Evolutionary conservation across 2,329 filamentous ascomycete species (phyloP), one percentile per base, ranked within the genome.

Genomic region (Ophiostoma sp.): DNA sequence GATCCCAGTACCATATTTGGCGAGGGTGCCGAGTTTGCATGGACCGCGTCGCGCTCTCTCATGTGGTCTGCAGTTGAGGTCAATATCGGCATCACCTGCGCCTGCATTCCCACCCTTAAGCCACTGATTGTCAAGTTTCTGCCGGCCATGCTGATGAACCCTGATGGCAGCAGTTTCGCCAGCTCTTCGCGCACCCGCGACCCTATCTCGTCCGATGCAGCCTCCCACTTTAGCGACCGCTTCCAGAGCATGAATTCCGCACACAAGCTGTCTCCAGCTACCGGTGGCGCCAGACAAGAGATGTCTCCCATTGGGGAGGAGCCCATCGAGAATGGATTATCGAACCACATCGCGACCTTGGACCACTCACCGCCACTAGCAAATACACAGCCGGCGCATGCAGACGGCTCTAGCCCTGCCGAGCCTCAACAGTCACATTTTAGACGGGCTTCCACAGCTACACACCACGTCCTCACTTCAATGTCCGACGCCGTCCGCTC

Each of bases 1-100:
- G 78, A 82, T 70, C 77, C 79, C 1, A 75, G 78, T 10, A 79
- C 81, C 13, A 79, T 81, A 7, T 87, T 88, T 69, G 86, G 85
- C 8, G 81, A 81, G 62, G 83, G 83, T 62, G 75, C 78, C 1
- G 81, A 87, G 71, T 88, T 88, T 75, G 80, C 85, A 69, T 92
- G 87, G 89, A 93, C 94, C 76, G 91, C 92, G 0, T 92, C 92
- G 0, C 81, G 93, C 5, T 92, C 92, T 0, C 90, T 96, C 76
- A 94, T 97, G 91, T 98, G 94, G 94, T 94, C 91, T 20, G 91
- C 90, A 15, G 88, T 97, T 69, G 94, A 97, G 78, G 93, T 97
- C 76, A 95, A 96, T 74, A 83, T 96, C 1, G 94, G 93, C 23
- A 93, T 97, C 75, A 90, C 93, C 73, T 96, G 92, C 76, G 94